Evolutionary conservation across 768 basidiomycete species (phyloP).

Genomic region (Termitomyces bulborhizus): DNA sequence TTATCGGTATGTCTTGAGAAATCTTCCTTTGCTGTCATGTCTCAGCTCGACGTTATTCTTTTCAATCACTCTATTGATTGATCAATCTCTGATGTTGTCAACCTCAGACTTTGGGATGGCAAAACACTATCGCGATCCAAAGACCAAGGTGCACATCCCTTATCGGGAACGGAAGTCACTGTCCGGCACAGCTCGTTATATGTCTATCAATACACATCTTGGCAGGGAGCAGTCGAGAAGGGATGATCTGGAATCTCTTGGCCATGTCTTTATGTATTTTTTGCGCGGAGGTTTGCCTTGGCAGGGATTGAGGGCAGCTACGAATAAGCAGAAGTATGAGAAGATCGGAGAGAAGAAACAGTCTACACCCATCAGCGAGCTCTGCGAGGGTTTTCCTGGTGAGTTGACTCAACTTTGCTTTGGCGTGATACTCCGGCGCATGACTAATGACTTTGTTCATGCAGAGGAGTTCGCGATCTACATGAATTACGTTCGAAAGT

Average conservation of each 20-base stretch:
- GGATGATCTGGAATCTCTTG: conserved; percentile 94
- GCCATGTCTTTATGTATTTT: conserved; percentile 99
- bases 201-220: conserved; percentile 99
- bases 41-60: neutral
- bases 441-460: conserved; percentile 30
- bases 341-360: conserved; percentile 99
- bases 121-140: conserved; percentile 98
- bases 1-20: conserved; percentile 62
- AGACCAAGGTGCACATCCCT: conserved; percentile 97
- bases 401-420: conserved; percentile 5
- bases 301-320: conserved; percentile 96
- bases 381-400: conserved; percentile 98
- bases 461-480: conserved; percentile 99
- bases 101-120: conserved; percentile 94
- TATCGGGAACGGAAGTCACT: conserved; percentile 97
- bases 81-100: conserved; percentile 1
- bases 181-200: conserved; percentile 96
- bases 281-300: conserved; percentile 93
- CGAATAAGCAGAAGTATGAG: conserved; percentile 99
- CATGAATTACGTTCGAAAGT: conserved; percentile 98
- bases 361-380: conserved; percentile 81
- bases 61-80: neutral
- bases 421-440: neutral
- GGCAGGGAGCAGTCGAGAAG: conserved; percentile 92
- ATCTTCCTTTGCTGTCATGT: neutral